Evolutionary conservation across 2,329 filamentous ascomycete species (phyloP).

Genomic region (Grosmannia huntii): DNA sequence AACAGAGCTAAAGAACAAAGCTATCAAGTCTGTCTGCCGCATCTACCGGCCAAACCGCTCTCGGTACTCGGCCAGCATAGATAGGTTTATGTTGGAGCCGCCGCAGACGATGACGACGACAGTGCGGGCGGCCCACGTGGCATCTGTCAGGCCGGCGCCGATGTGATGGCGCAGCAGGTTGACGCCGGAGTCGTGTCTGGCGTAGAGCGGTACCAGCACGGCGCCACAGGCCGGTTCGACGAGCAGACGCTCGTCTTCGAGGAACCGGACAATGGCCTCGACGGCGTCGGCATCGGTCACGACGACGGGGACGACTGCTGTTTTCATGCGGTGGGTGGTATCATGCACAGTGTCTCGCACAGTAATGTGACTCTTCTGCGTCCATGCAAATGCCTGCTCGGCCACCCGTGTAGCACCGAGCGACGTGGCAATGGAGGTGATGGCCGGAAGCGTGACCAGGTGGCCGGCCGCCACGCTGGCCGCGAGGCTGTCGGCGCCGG

Average conservation of each 20-base stretch:
- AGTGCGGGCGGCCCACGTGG: conserved; percentile 52
- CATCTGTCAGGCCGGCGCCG: conserved; percentile 36
- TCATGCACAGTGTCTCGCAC: too few relatives aligned
- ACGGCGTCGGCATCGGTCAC: conserved; percentile 68
- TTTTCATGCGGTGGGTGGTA: too few relatives aligned
- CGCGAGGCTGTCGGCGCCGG: conserved; percentile 54
- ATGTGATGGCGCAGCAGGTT: conserved; percentile 42
- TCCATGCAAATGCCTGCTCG: conserved; percentile 44
- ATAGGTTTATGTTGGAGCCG: conserved; percentile 52
- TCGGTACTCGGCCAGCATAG: conserved; percentile 46
- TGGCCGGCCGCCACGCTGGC: conserved; percentile 38
- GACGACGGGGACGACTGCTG: conserved; percentile 40
- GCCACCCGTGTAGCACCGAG: conserved; percentile 58
- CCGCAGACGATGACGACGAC: conserved; percentile 82
- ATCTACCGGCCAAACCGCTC: conserved; percentile 28
- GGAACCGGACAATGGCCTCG: conserved; percentile 60
- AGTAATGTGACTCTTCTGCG: conserved; percentile 22
- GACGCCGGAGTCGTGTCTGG: conserved; percentile 14
- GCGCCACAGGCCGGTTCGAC: conserved; percentile 83
- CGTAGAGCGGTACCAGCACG: conserved; percentile 57
- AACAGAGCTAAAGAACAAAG: too few relatives aligned
- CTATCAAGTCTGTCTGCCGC: background rate
- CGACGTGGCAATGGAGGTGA: conserved; percentile 59
- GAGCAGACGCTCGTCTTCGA: conserved; percentile 68
- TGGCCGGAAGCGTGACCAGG: conserved; percentile 50